A percentile compares a stretch with the other conserved stretches of the same genome.
phyloP scores from a whole-genome alignment of 805 yeast species.

The Saturnispora gosingensis region DNA sequence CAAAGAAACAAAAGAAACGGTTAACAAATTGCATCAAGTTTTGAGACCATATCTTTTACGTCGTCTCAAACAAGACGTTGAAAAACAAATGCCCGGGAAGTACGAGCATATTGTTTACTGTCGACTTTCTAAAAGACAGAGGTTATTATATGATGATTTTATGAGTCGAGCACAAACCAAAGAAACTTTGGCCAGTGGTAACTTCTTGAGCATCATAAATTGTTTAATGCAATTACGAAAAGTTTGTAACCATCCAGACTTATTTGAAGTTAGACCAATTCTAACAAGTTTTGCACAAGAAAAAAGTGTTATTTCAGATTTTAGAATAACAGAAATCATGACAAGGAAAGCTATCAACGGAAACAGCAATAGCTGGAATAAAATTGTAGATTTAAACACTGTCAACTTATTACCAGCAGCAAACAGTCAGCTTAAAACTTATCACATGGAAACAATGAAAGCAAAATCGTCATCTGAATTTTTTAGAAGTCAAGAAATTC shows the following conservation, averaged over 20 bases:
- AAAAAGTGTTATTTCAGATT: conserved; percentile 48
- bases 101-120: conserved; percentile 93
- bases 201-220: conserved; percentile 87
- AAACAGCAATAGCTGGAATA: background rate
- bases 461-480: conserved; percentile 39
- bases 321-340: conserved; percentile 32
- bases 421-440: conserved; percentile 10
- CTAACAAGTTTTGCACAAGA: conserved; percentile 80
- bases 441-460: conserved; percentile 35
- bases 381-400: conserved; percentile 38
- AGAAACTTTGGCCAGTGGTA: conserved; percentile 89
- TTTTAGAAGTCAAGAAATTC: conserved; percentile 35
- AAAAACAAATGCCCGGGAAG: conserved; percentile 97
- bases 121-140: conserved; percentile 83
- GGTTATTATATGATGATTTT: conserved; percentile 89
- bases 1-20: conserved; percentile 78
- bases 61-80: conserved; percentile 92
- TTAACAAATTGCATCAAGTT: conserved; percentile 83
- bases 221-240: conserved; percentile 97
- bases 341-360: conserved; percentile 26
- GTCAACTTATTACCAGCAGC: conserved; percentile 47
- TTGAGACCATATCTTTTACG: conserved; percentile 86
- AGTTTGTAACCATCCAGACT: conserved; percentile 85
- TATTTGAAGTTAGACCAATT: conserved; percentile 93
- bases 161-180: conserved; percentile 94